Percentiles rank a stretch among this genome's conserved stretches.
phyloP scores from a whole-genome alignment of 768 basidiomycete genomes.

The Pleurotus citrinopileatus region DNA sequence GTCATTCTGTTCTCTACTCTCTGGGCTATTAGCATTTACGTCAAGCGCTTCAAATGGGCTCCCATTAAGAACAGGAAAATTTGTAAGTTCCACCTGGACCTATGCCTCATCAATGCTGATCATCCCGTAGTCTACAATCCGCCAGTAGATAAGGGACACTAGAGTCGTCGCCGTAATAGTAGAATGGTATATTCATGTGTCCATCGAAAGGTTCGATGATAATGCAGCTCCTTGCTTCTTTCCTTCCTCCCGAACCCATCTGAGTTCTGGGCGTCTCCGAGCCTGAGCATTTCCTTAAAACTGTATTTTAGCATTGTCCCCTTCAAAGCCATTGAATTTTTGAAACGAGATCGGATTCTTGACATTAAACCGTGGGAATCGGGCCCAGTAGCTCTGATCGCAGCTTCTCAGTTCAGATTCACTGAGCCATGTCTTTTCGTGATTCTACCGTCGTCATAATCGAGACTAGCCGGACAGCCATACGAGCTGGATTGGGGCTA shows the following conservation, averaged over 20 bases:
- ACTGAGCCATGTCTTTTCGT: conserved; percentile 62
- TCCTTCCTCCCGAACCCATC: too few relatives aligned
- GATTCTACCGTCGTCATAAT: conserved; percentile 80
- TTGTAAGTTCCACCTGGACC: conserved; percentile 42
- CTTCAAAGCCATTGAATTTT: too few relatives aligned
- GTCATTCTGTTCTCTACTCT: conserved; percentile 89
- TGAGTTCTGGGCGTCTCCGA: too few relatives aligned
- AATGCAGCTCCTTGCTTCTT: conserved; percentile 2
- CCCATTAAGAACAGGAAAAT: conserved; percentile 93
- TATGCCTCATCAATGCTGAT: conserved; percentile 7
- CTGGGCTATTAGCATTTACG: conserved; percentile 76
- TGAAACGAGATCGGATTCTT: too few relatives aligned
- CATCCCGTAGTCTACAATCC: conserved; percentile 59
- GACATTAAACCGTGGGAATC: too few relatives aligned
- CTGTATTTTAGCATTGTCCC: too few relatives aligned
- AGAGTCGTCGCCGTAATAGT: conserved; percentile 25
- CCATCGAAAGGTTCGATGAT: conserved; percentile 12
- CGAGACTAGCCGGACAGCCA: conserved; percentile 67
- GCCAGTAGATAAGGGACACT: conserved; percentile 54
- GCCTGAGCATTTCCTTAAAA: too few relatives aligned
- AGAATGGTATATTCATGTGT: conserved; percentile 13
- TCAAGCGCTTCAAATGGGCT: conserved; percentile 96
- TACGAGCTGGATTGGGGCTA: conserved; percentile 78
- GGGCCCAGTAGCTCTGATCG: too few relatives aligned
- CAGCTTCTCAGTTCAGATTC: too few relatives aligned